Evolutionary conservation across 345 rosid species (phyloP).

Genomic region (Barbarea vulgaris): DNA sequence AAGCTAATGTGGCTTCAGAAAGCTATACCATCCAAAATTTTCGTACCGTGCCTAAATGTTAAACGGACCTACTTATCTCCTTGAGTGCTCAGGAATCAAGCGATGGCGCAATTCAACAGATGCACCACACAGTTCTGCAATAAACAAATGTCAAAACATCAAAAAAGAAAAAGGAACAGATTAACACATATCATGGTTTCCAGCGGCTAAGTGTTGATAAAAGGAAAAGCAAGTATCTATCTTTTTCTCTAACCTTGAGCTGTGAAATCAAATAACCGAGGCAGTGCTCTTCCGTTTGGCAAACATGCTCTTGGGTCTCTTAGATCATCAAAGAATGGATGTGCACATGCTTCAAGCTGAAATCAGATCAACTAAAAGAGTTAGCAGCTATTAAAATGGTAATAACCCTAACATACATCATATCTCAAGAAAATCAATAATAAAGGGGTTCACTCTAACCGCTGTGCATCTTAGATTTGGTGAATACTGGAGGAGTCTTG

Average conservation of each 20-base stretch:
- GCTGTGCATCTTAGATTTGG: conserved; percentile 77
- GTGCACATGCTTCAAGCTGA: conserved; percentile 99
- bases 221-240: conserved; percentile 15
- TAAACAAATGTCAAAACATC: background rate
- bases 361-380: conserved; percentile 14
- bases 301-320: conserved; percentile 79
- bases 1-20: background rate
- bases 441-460: conserved; percentile 50
- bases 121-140: conserved; percentile 76
- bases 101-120: conserved; percentile 64
- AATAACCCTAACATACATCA: background rate
- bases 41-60: background rate
- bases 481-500: conserved; percentile 89
- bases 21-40: background rate
- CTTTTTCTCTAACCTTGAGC: conserved; percentile 66
- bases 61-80: conserved; percentile 38
- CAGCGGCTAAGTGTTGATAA: background rate
- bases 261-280: conserved; percentile 88
- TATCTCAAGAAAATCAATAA: background rate
- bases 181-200: background rate
- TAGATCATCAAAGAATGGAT: conserved; percentile 90
- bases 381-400: conserved; percentile 12
- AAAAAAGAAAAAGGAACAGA: background rate
- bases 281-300: conserved; percentile 89
- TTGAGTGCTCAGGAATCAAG: conserved; percentile 75